Base-by-base conservation (phyloP, 805 yeast genomes). In the Yarrowia hollandica region DNA sequence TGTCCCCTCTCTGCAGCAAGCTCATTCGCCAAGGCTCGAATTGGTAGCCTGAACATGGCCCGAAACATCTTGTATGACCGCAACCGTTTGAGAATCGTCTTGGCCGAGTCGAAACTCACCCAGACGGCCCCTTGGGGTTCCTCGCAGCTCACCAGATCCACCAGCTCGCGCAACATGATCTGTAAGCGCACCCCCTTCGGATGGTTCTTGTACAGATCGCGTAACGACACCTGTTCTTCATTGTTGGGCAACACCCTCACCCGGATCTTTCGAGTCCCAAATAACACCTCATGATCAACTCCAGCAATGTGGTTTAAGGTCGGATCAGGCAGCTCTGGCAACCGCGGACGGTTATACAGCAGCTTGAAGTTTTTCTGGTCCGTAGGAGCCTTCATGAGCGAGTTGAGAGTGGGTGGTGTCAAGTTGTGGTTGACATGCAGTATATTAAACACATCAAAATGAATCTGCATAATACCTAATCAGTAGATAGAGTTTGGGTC, bases 401-500 rank as follows among this genome's bases (percentile, higher is more conserved):
- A n/a, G n/a, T n/a, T n/a, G n/a, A n/a, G n/a, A n/a, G n/a, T n/a
- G n/a, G n/a, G n/a, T n/a, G n/a, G n/a, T n/a, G n/a, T n/a, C n/a
- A n/a, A n/a, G n/a, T n/a, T n/a, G n/a, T n/a, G n/a, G n/a, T n/a
- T n/a, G n/a, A n/a, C n/a, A n/a, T n/a, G n/a, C n/a, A n/a, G n/a
- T n/a, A n/a, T n/a, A n/a, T n/a, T n/a, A n/a, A n/a, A n/a, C n/a
- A n/a, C n/a, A n/a, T n/a, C n/a, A 6, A 26, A 26, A 26, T 10
- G 9, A 26, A 10, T 26, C 12, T 38, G 44, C 44, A 38, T 38
- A n/a, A 23, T 38, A 38, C 44, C 21, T 38, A 38, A 38, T 38
- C 44, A 38, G 44, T 22, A 38, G 44, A 38, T 38, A n/a, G 28
- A 15, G 44, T 38, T 38, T 23, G 19, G 11, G n/a, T n/a, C n/a